Conservation (phyloP, 441 rosid species). For the Cnidoscolus chayamansa region DNA sequence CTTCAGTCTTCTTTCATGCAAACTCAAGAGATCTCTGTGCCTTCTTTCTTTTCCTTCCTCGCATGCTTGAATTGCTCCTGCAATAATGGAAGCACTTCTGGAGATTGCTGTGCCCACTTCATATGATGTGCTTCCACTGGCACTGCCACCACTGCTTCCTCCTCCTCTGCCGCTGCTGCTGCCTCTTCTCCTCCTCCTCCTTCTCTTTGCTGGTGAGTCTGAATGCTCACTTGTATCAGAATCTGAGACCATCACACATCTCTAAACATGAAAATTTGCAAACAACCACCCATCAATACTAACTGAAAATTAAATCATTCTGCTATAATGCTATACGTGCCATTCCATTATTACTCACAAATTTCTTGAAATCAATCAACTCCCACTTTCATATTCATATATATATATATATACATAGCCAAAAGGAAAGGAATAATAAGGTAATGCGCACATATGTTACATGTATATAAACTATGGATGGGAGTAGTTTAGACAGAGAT, state of each 20-base stretch:
- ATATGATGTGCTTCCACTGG: constrained; percentile 33
- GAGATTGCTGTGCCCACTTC: constrained; percentile 62
- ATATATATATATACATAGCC: too few species aligned
- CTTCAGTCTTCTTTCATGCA: constrained; percentile 65
- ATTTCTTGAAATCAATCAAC: neutral
- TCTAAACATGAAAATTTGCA: constrained; percentile 37
- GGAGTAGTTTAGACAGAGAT: constrained; percentile 11
- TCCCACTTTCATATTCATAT: neutral
- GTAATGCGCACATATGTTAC: too few species aligned
- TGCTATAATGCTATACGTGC: too few species aligned
- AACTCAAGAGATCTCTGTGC: constrained; percentile 55
- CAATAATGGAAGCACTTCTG: constrained; percentile 69
- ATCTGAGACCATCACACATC: constrained; percentile 56
- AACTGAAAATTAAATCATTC: neutral
- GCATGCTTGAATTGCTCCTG: constrained; percentile 67
- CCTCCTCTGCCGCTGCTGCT: constrained; percentile 39
- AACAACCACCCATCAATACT: neutral
- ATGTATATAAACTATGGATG: too few species aligned
- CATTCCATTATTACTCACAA: too few species aligned
- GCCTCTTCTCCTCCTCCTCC: constrained; percentile 43
- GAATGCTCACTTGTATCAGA: constrained; percentile 75
- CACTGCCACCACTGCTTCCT: constrained; percentile 3
- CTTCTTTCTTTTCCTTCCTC: constrained; percentile 71
- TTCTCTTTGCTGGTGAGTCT: constrained; percentile 74
- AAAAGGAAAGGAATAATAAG: too few species aligned